Base-by-base conservation (phyloP, 1,284 basidiomycete genomes). In the Tilletia setariae region DNA sequence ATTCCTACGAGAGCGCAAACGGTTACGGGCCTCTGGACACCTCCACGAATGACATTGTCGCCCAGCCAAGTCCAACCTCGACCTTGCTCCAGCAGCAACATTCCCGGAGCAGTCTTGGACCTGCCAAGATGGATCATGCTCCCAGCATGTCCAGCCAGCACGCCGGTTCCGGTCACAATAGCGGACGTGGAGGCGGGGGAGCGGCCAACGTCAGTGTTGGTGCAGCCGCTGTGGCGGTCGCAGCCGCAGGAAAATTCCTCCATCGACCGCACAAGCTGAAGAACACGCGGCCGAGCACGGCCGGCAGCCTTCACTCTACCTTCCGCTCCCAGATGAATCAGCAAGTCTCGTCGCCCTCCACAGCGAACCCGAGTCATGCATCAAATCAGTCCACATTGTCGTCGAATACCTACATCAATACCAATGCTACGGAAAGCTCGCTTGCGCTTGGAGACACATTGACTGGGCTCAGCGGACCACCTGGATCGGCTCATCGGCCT, bases 191-290 rank as follows among this genome's bases (percentile, higher is more conserved):
- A 32, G 47, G 43, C 51, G 40, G 65, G 68, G 64, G 49, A 70
- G 66, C 23, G 35, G 49, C 65, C 32, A 65, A n/a, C 19, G 46
- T 64, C 9, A 64, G 63, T 16, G 16, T 42, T n/a, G 44, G 63
- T 19, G 75, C 73, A 3, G 76, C 73, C 11, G 73, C 72, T 16
- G 76, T 72, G 13, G 77, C 76, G 30, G 77, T 76, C 13, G 77
- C 68, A 11, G 70, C 77, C 11, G 77, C 77, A 1, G 74, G 76
- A 28, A 77, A 76, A 67, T 72, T 79, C 6, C 70, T 79, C 1
- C 76, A 76, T 63, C 72, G 77, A 21, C 71, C 76, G 0, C 70
- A 69, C 23, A 67, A 73, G 46, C 67, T 71, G n/a, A 67, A 49
- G 62, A 71, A 64, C 30, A 43, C 23, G 23, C 70, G 77, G 16